Evolutionary conservation across 176 grass and related monocot genomes (phyloP).

Genomic region (Thalia dealbata): DNA sequence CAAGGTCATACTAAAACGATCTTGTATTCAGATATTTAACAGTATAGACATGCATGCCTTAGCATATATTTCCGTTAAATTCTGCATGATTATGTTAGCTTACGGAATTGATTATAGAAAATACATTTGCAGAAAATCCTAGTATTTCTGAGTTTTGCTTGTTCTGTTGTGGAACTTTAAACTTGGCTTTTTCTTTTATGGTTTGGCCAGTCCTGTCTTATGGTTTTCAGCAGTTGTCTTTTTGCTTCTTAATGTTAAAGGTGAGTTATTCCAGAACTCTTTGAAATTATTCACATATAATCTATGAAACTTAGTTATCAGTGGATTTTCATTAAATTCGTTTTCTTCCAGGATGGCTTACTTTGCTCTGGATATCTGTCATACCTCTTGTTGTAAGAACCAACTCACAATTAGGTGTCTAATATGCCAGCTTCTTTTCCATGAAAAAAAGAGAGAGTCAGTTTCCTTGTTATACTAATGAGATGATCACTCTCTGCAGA

Average conservation of each 20-base stretch:
- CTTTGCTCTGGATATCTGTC: constrained; percentile 74
- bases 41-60: not conserved
- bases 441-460: no score
- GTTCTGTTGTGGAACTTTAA: not conserved
- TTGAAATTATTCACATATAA: not conserved
- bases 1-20: no score
- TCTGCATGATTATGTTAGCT: not conserved
- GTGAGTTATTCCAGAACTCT: constrained; percentile 19
- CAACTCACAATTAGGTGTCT: not conserved
- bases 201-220: constrained; percentile 41
- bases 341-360: constrained; percentile 52
- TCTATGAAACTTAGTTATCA: not conserved
- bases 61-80: not conserved
- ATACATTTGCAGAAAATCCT: not conserved
- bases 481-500: constrained; percentile 30
- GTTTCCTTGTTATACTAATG: not conserved
- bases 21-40: not conserved
- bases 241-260: constrained; percentile 68
- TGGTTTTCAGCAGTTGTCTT: constrained; percentile 70
- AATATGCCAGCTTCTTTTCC: not conserved
- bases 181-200: constrained; percentile 13
- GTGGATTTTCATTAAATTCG: not conserved
- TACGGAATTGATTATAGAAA: not conserved
- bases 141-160: not conserved
- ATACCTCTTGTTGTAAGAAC: constrained; percentile 61